Evolutionary conservation across 805 yeast species (phyloP).

Genomic region (Lipomyces lipofer): DNA sequence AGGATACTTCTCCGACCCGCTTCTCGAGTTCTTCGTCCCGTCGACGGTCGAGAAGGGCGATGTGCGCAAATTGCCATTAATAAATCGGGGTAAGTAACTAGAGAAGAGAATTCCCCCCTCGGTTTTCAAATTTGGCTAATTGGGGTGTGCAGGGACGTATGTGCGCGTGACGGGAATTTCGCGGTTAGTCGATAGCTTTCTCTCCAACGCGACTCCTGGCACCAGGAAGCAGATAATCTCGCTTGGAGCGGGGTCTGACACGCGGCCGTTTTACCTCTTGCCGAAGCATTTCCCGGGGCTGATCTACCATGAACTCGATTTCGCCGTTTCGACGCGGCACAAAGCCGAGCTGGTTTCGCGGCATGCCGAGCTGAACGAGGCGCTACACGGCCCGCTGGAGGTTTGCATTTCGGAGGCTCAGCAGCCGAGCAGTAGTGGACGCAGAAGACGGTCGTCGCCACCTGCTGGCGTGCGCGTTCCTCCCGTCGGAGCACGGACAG

Average conservation of each 20-base stretch:
- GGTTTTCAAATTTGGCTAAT: too few relatives aligned
- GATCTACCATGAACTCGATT: constrained; percentile 63
- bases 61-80: constrained; percentile 53
- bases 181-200: constrained; percentile 10
- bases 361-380: background rate
- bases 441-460: background rate
- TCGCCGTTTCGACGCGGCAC: constrained; percentile 52
- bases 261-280: constrained; percentile 59
- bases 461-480: background rate
- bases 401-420: background rate
- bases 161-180: constrained; percentile 18
- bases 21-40: constrained; percentile 33
- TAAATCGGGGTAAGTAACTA: constrained; percentile 59
- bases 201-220: background rate
- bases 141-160: constrained; percentile 15
- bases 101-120: too few relatives aligned
- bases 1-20: constrained; percentile 50
- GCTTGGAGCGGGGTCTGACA: constrained; percentile 81
- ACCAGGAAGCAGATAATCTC: constrained; percentile 54
- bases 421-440: background rate
- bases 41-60: constrained; percentile 18
- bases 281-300: constrained; percentile 38
- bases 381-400: constrained; percentile 5
- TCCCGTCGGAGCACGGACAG: background rate
- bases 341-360: constrained; percentile 52